phyloP scores from a whole-genome alignment of 257 asterid species.

The Henckelia pumila region DNA sequence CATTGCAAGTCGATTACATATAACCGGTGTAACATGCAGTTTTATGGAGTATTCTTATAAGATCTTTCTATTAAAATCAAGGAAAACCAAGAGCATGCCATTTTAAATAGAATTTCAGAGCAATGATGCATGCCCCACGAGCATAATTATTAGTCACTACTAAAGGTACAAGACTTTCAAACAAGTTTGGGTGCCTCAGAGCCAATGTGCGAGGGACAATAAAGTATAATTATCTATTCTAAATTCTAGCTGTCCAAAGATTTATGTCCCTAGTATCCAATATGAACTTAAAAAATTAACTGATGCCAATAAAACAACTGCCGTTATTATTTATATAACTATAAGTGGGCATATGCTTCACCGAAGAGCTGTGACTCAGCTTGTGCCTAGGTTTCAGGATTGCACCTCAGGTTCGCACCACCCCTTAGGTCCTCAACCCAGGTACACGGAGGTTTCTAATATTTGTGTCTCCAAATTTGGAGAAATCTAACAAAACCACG shows the following conservation, averaged over 20 bases:
- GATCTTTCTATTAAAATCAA: neutral
- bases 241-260: neutral
- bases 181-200: neutral
- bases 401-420: neutral
- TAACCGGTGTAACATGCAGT: conserved; percentile 3
- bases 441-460: neutral
- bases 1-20: conserved; percentile 8
- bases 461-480: neutral
- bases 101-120: neutral
- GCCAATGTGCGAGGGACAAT: too few relatives aligned
- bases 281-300: neutral
- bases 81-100: conserved; percentile 3
- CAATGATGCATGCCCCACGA: neutral
- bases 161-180: neutral
- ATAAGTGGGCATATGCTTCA: neutral
- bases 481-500: neutral
- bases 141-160: neutral
- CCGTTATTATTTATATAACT: too few relatives aligned
- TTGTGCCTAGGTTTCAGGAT: neutral
- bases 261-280: neutral
- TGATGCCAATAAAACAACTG: neutral
- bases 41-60: neutral
- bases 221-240: too few relatives aligned
- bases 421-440: neutral
- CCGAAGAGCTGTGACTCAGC: neutral